Base-by-base conservation (phyloP, 2,329 filamentous ascomycete species). In the Grosmannia penicillata region DNA sequence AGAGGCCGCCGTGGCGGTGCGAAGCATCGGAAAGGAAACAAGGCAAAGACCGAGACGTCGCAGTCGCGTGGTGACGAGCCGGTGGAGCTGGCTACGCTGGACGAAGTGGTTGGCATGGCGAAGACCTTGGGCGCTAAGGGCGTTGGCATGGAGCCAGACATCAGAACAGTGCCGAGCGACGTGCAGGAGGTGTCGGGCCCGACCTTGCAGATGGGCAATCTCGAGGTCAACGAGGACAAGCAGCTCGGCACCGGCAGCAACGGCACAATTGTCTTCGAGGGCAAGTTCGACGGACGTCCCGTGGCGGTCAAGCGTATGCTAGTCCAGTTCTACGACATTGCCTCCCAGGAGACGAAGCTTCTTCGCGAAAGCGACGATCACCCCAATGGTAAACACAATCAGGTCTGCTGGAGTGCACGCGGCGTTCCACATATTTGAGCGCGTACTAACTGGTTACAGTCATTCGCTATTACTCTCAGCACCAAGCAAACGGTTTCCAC, bases 251-350 rank as follows among this genome's bases (percentile, higher is more conserved):
- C 84, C 42, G 91, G 91, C 39, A 96, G 89, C 56, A 93, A 95
- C 53, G 91, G 91, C n/a, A 98, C 91, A 0, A 77, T 93, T 38
- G 91, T 98, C 1, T 96, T 91, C 56, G 80, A 84, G 35, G 91
- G 91, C n/a, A 83, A 78, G 38, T 96, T 93, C 55, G 91, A 93
- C 55, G 86, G 86, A 19, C 79, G 87, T 36, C 81, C 87, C 32
- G 89, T 98, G 21, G 91, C 91, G 1, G 85, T 98, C 34, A 98
- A 98, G 65, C 77, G 91, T 25, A 93, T 98, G 85, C 67, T 96
- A 43, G 84, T 89, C 25, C 84, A 94, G 48, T 95, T 95, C 51
- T 95, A 87, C 54, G 89, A 94, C 47, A 83, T 98, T 48, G 91
- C 91, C 1, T 86, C 84, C 10, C 86, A 94, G 51, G 91, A 98